phyloP scores from a whole-genome alignment of 306 rosid species.

The Rosa persica region DNA sequence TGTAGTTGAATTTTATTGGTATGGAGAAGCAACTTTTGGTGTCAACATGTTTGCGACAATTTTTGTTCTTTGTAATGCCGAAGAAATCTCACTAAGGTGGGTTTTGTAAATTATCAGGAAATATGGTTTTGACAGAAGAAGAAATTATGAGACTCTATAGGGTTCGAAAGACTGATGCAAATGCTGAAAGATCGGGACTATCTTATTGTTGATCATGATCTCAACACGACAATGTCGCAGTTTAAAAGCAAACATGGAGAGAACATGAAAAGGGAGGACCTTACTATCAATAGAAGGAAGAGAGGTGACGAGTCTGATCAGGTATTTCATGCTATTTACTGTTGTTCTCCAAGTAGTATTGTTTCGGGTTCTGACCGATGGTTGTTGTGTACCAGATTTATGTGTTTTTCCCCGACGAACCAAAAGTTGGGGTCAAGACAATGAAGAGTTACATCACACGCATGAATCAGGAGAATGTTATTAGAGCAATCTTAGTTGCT shows the following conservation, averaged over 20 bases:
- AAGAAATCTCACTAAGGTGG: neutral
- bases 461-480: constrained; percentile 68
- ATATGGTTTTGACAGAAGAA: constrained; percentile 60
- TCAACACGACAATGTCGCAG: constrained; percentile 52
- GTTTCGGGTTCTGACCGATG: neutral
- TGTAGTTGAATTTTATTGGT: too few relatives aligned
- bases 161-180: constrained; percentile 62
- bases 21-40: too few relatives aligned
- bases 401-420: constrained; percentile 67
- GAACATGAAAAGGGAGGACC: constrained; percentile 43
- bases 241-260: constrained; percentile 44
- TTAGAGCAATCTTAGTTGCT: constrained; percentile 58
- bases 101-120: neutral
- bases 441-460: constrained; percentile 58
- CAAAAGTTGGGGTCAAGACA: constrained; percentile 56
- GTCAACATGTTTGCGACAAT: too few relatives aligned
- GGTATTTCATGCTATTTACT: neutral
- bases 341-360: neutral
- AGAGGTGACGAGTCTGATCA: neutral
- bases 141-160: constrained; percentile 44
- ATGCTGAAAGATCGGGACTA: constrained; percentile 65
- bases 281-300: neutral
- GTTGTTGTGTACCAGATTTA: constrained; percentile 49
- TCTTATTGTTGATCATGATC: constrained; percentile 53
- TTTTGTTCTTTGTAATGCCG: too few relatives aligned